Conservation (phyloP, 768 basidiomycete species). For the Psilocybe subaeruginosa region DNA sequence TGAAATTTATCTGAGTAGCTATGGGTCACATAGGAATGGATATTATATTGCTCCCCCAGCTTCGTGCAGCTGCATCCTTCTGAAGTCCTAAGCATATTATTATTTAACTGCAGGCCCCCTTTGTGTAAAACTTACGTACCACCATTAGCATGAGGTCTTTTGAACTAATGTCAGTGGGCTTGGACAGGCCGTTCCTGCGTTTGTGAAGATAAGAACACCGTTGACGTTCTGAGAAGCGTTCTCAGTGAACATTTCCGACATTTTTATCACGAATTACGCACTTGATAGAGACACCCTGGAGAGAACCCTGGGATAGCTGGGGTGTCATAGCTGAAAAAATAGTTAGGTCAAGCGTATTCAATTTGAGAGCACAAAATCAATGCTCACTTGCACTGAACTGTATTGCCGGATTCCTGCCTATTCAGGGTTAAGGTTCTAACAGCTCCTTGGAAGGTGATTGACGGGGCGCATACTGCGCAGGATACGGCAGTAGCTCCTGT, state of each 20-base stretch:
- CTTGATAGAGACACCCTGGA: conserved; percentile 8
- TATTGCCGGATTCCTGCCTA: conserved; percentile 11
- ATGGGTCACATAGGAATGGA: no score
- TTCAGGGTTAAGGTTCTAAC: conserved; percentile 6
- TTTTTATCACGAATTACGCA: not conserved
- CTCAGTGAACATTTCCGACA: not conserved
- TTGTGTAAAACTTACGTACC: no score
- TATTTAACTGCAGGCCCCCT: no score
- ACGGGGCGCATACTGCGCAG: conserved; percentile 8
- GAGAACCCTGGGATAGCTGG: conserved; percentile 12
- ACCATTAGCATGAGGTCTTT: not conserved
- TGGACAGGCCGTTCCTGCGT: conserved; percentile 11
- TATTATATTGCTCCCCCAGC: no score
- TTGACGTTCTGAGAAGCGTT: conserved; percentile 3
- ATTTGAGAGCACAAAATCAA: not conserved
- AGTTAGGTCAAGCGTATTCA: not conserved
- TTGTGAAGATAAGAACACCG: conserved; percentile 12
- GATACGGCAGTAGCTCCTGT: conserved; percentile 4
- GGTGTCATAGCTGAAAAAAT: conserved; percentile 10
- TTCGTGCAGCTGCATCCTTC: no score
- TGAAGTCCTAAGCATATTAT: no score
- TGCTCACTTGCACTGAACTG: conserved; percentile 14
- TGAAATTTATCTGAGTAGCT: no score
- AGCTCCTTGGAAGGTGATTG: conserved; percentile 7
- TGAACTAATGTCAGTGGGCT: conserved; percentile 7